Conservation (phyloP, 2,329 filamentous ascomycete genomes). For the Aspergillus sp. region DNA sequence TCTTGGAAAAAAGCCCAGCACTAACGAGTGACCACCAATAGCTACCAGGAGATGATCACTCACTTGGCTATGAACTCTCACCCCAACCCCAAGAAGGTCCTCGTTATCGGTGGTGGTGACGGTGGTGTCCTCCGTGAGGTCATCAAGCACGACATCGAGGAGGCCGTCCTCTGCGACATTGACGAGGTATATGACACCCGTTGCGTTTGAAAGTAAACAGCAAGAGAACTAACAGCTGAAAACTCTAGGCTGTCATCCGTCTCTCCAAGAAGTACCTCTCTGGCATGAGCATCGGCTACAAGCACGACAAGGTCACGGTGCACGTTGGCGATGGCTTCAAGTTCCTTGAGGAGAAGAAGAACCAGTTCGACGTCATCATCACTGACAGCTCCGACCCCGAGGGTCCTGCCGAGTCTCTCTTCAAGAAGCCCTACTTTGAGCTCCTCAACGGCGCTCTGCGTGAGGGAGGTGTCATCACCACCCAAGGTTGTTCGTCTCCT, state of each 20-base stretch:
- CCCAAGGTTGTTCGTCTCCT: slow-evolving; percentile 99
- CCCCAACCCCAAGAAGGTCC: slow-evolving; percentile 95
- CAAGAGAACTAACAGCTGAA: background rate
- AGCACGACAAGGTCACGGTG: slow-evolving; percentile 87
- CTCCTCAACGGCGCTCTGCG: slow-evolving; percentile 87
- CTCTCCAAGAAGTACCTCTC: slow-evolving; percentile 98
- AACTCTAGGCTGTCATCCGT: slow-evolving; percentile 76
- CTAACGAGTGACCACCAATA: slow-evolving; percentile 14
- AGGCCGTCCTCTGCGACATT: slow-evolving; percentile 96
- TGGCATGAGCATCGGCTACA: slow-evolving; percentile 86
- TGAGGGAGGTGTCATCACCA: slow-evolving; percentile 96
- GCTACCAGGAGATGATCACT: slow-evolving; percentile 99
- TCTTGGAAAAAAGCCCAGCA: background rate
- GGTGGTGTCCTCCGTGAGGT: slow-evolving; percentile 97
- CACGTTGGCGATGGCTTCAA: slow-evolving; percentile 98
- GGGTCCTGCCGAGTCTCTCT: slow-evolving; percentile 90
- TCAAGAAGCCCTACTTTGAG: slow-evolving; percentile 95
- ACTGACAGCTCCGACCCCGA: slow-evolving; percentile 98
- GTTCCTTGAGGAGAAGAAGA: slow-evolving; percentile 94
- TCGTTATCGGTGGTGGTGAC: slow-evolving; percentile 96
- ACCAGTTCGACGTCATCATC: slow-evolving; percentile 98
- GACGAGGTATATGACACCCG: slow-evolving; percentile 65
- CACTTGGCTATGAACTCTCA: slow-evolving; percentile 98
- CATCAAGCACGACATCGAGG: slow-evolving; percentile 98
- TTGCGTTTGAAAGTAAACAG: background rate